Conservation (phyloP, 83 land plant species). For the Picea abies region DNA sequence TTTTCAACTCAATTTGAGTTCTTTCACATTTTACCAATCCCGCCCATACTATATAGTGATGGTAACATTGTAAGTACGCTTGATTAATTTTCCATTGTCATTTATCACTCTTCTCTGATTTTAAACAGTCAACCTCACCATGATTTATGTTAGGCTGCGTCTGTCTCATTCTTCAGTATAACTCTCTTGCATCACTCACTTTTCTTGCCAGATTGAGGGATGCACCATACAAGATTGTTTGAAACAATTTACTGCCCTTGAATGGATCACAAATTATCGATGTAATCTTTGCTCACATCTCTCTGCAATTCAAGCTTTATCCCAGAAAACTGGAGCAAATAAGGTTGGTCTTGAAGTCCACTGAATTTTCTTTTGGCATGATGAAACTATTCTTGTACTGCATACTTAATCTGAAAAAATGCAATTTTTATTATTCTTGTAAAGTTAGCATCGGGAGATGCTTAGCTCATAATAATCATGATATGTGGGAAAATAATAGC, state of each 20-base stretch:
- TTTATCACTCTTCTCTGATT: slow-evolving; percentile 5
- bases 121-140: not conserved
- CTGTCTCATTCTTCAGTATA: not conserved
- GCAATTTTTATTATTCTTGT: not conserved
- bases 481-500: not conserved
- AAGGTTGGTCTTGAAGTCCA: slow-evolving; percentile 34
- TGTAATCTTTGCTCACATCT: slow-evolving; percentile 80
- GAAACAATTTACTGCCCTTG: slow-evolving; percentile 60
- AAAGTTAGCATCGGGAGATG: not conserved
- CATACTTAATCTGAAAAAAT: not conserved
- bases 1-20: slow-evolving; percentile 54
- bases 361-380: not conserved
- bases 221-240: slow-evolving; percentile 73
- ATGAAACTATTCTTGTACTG: not conserved
- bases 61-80: slow-evolving; percentile 47
- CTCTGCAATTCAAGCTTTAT: slow-evolving; percentile 52
- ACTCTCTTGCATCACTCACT: not conserved
- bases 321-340: slow-evolving; percentile 18
- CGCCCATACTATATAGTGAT: slow-evolving; percentile 34
- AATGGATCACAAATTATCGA: slow-evolving; percentile 59
- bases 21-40: slow-evolving; percentile 48
- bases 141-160: not conserved
- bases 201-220: slow-evolving; percentile 39
- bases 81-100: not conserved
- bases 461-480: slow-evolving; percentile 3